Percentiles rank a stretch among this genome's conserved stretches.
Conservation (phyloP, 305 asterid genomes). For the Rubia balearica region DNA sequence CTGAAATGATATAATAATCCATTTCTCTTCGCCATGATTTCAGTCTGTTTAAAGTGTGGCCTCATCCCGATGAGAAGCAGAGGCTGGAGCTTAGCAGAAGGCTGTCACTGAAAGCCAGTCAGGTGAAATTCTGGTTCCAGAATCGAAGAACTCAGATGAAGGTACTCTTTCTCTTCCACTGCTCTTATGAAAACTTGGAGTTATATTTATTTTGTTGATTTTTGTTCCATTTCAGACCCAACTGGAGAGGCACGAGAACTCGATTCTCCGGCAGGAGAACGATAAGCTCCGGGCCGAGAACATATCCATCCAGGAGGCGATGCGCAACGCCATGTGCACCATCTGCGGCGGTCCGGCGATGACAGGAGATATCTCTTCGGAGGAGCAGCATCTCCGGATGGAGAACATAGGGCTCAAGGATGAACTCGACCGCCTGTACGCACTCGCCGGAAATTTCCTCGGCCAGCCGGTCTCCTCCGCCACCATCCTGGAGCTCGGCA, state of each 20-base stretch:
- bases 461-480: too few species aligned
- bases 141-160: conserved; percentile 93
- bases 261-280: conserved; percentile 73
- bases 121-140: conserved; percentile 95
- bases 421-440: too few species aligned
- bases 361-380: conserved; percentile 67
- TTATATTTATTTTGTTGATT: too few species aligned
- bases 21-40: background rate
- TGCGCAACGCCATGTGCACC: conserved; percentile 80
- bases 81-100: conserved; percentile 77
- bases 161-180: conserved; percentile 25
- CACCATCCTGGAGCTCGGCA: too few species aligned
- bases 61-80: conserved; percentile 93
- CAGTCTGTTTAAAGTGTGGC: conserved; percentile 84
- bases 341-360: conserved; percentile 87
- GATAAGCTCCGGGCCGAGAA: conserved; percentile 85
- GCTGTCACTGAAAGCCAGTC: conserved; percentile 69
- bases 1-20: too few species aligned
- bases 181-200: too few species aligned
- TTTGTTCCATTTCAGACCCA: conserved; percentile 44
- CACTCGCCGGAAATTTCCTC: too few species aligned
- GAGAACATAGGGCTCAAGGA: too few species aligned
- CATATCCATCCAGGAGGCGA: conserved; percentile 74
- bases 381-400: conserved; percentile 62
- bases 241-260: conserved; percentile 85